Conservation (phyloP, 768 basidiomycete species). For the Dioszegia aurantiaca region DNA sequence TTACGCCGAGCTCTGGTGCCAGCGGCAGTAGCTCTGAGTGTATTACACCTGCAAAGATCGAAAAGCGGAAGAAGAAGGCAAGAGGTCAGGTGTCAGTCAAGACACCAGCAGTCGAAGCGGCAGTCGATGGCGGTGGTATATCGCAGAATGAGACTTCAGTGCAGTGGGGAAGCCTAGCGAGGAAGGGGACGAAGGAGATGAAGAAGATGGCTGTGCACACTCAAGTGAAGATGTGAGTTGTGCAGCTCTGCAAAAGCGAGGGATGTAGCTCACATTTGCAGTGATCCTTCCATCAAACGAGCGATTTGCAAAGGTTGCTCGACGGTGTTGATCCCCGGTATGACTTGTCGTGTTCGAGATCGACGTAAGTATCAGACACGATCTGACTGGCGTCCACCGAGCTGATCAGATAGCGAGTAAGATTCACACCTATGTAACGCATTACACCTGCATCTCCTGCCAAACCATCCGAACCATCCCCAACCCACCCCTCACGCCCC, state of each 20-base stretch:
- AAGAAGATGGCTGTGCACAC: constrained; percentile 43
- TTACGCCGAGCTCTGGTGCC: neutral
- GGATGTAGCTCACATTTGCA: constrained; percentile 10
- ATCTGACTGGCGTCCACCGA: no score
- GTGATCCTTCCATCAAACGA: constrained; percentile 47
- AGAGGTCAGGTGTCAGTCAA: no score
- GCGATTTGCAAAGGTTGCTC: constrained; percentile 40
- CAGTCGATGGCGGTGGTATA: constrained; percentile 2
- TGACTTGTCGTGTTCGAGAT: constrained; percentile 36
- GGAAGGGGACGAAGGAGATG: constrained; percentile 27
- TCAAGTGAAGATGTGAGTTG: constrained; percentile 41
- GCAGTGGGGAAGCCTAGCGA: constrained; percentile 27
- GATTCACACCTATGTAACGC: constrained; percentile 22
- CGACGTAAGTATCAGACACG: constrained; percentile 39
- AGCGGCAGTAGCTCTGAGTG: neutral
- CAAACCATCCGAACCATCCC: constrained; percentile 14
- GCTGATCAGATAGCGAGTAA: constrained; percentile 25
- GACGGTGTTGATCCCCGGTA: constrained; percentile 45
- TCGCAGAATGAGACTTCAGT: neutral
- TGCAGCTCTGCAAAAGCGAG: neutral
- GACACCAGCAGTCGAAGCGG: neutral
- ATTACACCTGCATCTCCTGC: constrained; percentile 36
- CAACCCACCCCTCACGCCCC: neutral
- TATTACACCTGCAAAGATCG: neutral
- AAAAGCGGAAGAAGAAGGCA: neutral